These are phyloP conservation scores for Penicillium subrubescens DNA, from an alignment of 495 filamentous ascomycete genomes.

Conservation along the genomic window DNA sequence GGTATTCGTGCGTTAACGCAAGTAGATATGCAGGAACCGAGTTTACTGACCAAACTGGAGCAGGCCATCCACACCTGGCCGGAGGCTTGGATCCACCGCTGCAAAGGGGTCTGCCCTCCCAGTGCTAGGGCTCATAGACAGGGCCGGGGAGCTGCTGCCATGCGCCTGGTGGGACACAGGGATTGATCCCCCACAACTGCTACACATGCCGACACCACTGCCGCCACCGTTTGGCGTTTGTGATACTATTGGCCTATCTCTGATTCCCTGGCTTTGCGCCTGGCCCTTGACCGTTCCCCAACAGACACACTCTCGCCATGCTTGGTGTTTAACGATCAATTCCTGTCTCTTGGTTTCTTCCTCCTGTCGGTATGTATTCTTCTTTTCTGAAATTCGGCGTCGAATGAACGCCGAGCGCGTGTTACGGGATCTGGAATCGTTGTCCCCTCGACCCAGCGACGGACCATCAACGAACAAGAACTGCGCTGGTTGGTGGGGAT, in stretches of 20 bases:
- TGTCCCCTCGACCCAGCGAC: not conserved
- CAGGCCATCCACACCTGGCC: not conserved
- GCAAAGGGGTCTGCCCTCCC: constrained; percentile 1
- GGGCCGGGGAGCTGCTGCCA: not conserved
- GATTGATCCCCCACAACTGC: not conserved
- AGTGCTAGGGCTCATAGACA: not conserved
- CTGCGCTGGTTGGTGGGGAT: not conserved
- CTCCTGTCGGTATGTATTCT: not conserved
- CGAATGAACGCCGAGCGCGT: constrained; percentile 3
- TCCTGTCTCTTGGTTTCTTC: constrained; percentile 1
- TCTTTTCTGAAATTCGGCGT: not conserved
- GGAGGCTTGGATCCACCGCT: not conserved
- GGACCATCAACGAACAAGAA: constrained; percentile 2
- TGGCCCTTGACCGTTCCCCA: not conserved
- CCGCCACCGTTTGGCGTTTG: not conserved
- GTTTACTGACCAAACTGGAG: not conserved
- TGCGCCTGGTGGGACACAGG: not conserved
- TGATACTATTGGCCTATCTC: not conserved
- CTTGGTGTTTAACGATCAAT: not conserved
- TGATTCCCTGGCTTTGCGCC: not conserved
- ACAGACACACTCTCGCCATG: not conserved
- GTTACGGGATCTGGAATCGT: not conserved
- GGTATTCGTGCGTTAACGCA: not conserved
- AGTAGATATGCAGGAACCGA: not conserved
- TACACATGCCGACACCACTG: not conserved